A percentile compares a stretch with the other conserved stretches of the same genome.
These are phyloP conservation scores for Coemansia aciculifera DNA, from an alignment of 192 early-diverging fungal species.

Conservation along the genomic window DNA sequence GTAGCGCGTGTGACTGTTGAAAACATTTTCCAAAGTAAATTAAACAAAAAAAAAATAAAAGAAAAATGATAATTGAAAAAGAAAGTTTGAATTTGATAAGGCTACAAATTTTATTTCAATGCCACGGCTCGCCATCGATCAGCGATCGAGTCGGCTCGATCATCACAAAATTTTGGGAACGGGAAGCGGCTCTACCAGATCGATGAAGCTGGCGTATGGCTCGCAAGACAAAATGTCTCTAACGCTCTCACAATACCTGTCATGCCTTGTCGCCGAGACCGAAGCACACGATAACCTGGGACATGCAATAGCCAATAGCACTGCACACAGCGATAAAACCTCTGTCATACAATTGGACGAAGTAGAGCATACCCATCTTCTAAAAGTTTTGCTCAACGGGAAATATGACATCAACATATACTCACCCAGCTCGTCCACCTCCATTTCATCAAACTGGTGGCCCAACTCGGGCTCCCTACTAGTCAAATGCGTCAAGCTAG, in stretches of 20 bases:
- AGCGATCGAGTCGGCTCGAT: not conserved
- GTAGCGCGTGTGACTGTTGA: constrained; percentile 20
- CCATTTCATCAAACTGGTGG: not conserved
- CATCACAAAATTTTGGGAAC: not conserved
- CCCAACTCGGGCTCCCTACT: not conserved
- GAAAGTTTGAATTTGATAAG: not conserved
- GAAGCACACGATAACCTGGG: not conserved
- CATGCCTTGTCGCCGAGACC: not conserved
- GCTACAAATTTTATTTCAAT: not conserved
- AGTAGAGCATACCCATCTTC: not conserved
- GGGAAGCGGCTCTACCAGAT: constrained; percentile 3
- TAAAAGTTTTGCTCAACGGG: not conserved
- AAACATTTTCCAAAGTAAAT: constrained; percentile 8
- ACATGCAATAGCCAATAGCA: constrained; percentile 28
- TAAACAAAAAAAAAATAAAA: constrained; percentile 2
- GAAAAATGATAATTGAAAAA: not conserved
- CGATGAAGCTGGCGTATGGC: not conserved
- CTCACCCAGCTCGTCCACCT: not conserved
- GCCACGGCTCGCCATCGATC: not conserved
- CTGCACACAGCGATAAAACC: constrained; percentile 4
- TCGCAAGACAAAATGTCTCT: not conserved
- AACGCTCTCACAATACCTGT: not conserved
- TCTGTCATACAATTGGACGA: not conserved
- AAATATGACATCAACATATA: constrained; percentile 1
- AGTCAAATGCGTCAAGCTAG: not conserved